Conservation (phyloP, 306 rosid species). For the Glycine soja region DNA sequence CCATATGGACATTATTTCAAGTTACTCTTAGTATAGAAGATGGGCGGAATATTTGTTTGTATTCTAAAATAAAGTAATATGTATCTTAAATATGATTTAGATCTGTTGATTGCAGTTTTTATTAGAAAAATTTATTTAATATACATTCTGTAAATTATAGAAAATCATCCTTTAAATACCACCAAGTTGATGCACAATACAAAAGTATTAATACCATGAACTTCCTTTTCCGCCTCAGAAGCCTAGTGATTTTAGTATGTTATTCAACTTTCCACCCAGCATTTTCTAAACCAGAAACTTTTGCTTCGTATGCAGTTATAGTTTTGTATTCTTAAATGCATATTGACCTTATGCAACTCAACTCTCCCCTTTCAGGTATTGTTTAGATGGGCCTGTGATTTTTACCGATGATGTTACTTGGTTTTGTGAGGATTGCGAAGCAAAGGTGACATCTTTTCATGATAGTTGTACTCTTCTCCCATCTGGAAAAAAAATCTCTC, state of each 20-base stretch:
- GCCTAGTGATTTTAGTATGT: constrained; percentile 15
- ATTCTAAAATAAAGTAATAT: constrained; percentile 13
- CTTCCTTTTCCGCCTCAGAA: constrained; percentile 2
- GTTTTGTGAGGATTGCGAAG: constrained; percentile 68
- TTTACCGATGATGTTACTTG: constrained; percentile 54
- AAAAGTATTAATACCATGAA: constrained; percentile 13
- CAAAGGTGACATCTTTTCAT: constrained; percentile 30
- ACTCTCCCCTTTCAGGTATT: constrained; percentile 57
- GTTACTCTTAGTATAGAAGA: not conserved
- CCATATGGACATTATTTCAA: not conserved
- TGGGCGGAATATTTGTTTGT: not conserved
- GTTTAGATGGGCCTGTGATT: constrained; percentile 58
- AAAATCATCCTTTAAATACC: not conserved
- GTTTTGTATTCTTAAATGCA: constrained; percentile 12
- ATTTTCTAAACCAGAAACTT: not conserved
- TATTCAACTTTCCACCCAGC: not conserved
- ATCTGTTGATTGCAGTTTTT: not conserved
- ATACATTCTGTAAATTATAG: not conserved
- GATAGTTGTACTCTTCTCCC: constrained; percentile 14
- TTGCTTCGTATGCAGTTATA: constrained; percentile 1
- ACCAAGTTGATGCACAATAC: not conserved
- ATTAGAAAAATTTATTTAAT: not conserved
- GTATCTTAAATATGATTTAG: constrained; percentile 21
- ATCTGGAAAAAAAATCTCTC: not conserved
- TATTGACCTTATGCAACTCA: constrained; percentile 22